Evolutionary conservation across 148 eudicot genomes (phyloP).

Genomic region (Dysphania ambrosioides): DNA sequence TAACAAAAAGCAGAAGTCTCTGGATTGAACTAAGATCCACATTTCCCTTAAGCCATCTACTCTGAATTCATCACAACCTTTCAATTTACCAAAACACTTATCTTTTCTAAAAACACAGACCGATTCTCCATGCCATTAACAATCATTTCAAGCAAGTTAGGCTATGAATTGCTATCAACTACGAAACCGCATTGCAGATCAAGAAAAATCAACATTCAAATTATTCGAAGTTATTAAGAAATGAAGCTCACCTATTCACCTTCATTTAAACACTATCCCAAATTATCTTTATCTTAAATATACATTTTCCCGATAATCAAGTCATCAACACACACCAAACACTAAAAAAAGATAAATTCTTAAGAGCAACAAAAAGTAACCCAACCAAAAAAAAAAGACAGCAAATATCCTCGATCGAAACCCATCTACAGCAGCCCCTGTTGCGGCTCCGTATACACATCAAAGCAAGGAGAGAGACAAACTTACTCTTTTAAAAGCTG

Average conservation of each 20-base stretch:
- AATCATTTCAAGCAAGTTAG: neutral
- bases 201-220: constrained; percentile 6
- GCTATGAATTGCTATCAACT: neutral
- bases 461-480: neutral
- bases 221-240: neutral
- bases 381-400: neutral
- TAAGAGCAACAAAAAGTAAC: neutral
- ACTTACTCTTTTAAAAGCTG: constrained; percentile 56
- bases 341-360: neutral
- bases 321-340: neutral
- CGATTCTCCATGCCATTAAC: neutral
- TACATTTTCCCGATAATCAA: too few relatives aligned
- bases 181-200: neutral
- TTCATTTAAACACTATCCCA: neutral
- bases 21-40: constrained; percentile 3
- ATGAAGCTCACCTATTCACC: neutral
- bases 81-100: neutral
- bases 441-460: neutral
- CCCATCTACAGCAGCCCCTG: neutral
- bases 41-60: neutral
- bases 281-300: neutral
- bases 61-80: neutral
- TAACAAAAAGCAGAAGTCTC: neutral
- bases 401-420: neutral
- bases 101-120: neutral